Conservation (phyloP, 2,329 filamentous ascomycete genomes). For the Apiospora arundinis region DNA sequence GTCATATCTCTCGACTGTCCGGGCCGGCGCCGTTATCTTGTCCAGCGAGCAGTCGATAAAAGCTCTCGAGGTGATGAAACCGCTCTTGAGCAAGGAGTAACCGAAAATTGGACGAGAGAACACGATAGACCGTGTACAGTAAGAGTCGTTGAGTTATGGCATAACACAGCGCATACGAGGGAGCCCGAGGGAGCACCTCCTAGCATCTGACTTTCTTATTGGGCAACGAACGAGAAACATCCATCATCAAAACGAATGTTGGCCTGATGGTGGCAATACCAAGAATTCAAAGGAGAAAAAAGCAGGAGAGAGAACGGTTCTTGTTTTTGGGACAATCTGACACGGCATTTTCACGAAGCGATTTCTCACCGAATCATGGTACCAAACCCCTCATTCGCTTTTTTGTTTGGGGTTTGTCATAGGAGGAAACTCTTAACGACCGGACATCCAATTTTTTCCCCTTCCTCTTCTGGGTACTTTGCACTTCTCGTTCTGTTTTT, state of each 20-base stretch:
- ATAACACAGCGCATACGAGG: neutral
- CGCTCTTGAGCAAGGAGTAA: conserved; percentile 50
- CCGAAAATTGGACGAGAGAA: neutral
- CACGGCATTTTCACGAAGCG: conserved; percentile 4
- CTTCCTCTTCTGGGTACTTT: neutral
- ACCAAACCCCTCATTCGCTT: neutral
- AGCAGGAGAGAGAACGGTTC: neutral
- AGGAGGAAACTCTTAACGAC: neutral
- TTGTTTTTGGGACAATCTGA: neutral
- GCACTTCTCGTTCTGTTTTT: neutral
- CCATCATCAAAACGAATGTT: neutral
- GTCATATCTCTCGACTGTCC: conserved; percentile 88
- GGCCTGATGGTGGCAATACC: neutral
- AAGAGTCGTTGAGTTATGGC: neutral
- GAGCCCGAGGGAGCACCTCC: neutral
- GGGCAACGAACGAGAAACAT: neutral
- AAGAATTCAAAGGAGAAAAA: neutral
- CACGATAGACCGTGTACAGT: neutral
- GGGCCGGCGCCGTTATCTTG: conserved; percentile 88
- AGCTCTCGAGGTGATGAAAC: conserved; percentile 73
- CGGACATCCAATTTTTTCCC: neutral
- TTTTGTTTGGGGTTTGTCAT: neutral
- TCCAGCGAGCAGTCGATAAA: conserved; percentile 74
- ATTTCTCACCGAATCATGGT: neutral
- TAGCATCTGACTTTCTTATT: neutral